Evolutionary conservation across 176 grass and related monocot species (phyloP), one percentile per base, ranked within the genome.

Genomic region (Secale cereale): DNA sequence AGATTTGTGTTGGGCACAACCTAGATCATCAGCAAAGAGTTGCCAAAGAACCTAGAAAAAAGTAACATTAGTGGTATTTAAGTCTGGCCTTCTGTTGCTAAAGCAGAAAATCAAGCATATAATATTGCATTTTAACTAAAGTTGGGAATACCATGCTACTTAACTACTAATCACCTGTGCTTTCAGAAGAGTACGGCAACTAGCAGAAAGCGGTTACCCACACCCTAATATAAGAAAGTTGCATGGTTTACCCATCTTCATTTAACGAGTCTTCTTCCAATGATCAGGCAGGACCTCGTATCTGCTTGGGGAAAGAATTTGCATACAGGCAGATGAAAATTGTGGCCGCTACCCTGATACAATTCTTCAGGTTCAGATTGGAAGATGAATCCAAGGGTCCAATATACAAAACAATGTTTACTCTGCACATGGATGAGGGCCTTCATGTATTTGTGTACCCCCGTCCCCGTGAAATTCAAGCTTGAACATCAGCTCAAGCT

Each of bases 291-390:
- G 90, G 90, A 3, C 93, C 88, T 71, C 86, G 88, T 76, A 92
- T 92, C 6, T 92, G 93, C 43, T n/a, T 89, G 45, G 93, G 85
- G 5, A 92, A 92, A 26, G 90, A 95, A 6, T 92, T 95, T 61
- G 90, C 93, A 8, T 92, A 89, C 32, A 78, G 83, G 57, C 93
- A 92, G 71, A 91, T 95, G 90, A 95, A 95, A 72, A 71, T 87
- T 29, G 88, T 90, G 14, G 86, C 90, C 10, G 88, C 88, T 1
- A 68, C 82, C 43, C 88, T 92, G 20, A 70, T 92, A 30, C 81
- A 65, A 0, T 92, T 88, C 71, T 91, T 92, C 80, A 43, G 10
- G 70, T 88, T 91, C 80, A 85, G 25, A 25, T 63, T 90, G 7
- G 30, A 76, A 26, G 88, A 95, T 32, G 82, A 90, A 50, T 41